Conservation (phyloP, 805 yeast species). For the Wickerhamomyces hampshirensis region DNA sequence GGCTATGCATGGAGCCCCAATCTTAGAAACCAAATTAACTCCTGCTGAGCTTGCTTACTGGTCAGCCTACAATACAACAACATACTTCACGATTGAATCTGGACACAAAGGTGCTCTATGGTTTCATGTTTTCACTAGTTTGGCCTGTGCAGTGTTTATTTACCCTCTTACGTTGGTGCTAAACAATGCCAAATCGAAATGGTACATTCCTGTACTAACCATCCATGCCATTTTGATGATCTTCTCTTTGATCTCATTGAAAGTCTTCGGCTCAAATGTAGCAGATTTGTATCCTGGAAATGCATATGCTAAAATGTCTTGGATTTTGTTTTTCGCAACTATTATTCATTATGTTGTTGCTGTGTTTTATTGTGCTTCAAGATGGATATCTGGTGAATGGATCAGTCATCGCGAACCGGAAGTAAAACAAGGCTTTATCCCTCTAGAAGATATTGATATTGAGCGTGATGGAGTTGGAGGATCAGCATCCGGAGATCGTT, state of each 20-base stretch:
- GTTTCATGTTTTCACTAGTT: slow-evolving; percentile 45
- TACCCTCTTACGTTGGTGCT: slow-evolving; percentile 70
- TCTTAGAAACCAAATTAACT: slow-evolving; percentile 56
- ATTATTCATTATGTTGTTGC: slow-evolving; percentile 53
- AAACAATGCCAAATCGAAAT: slow-evolving; percentile 51
- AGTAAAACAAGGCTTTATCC: slow-evolving; percentile 22
- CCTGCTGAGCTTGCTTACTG: slow-evolving; percentile 75
- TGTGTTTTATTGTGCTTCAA: slow-evolving; percentile 41
- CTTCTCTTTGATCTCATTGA: slow-evolving; percentile 49
- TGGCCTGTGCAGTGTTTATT: slow-evolving; percentile 42
- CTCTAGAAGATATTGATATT: slow-evolving; percentile 26
- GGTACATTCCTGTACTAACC: slow-evolving; percentile 54
- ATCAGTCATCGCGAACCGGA: slow-evolving; percentile 7
- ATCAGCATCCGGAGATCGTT: too few species aligned
- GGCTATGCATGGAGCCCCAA: slow-evolving; percentile 69
- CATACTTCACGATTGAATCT: slow-evolving; percentile 54
- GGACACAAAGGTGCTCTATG: slow-evolving; percentile 48
- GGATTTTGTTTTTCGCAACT: slow-evolving; percentile 50
- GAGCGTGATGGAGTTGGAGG: slow-evolving; percentile 12
- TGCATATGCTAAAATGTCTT: slow-evolving; percentile 63
- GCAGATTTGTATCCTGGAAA: slow-evolving; percentile 73
- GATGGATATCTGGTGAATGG: slow-evolving; percentile 33
- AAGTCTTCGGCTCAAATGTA: slow-evolving; percentile 53
- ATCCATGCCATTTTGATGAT: slow-evolving; percentile 43
- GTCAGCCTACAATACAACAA: slow-evolving; percentile 74